These are phyloP conservation scores for Pseudotsuga menziesii DNA, from an alignment of 75 land plant species.

Conservation along the genomic window DNA sequence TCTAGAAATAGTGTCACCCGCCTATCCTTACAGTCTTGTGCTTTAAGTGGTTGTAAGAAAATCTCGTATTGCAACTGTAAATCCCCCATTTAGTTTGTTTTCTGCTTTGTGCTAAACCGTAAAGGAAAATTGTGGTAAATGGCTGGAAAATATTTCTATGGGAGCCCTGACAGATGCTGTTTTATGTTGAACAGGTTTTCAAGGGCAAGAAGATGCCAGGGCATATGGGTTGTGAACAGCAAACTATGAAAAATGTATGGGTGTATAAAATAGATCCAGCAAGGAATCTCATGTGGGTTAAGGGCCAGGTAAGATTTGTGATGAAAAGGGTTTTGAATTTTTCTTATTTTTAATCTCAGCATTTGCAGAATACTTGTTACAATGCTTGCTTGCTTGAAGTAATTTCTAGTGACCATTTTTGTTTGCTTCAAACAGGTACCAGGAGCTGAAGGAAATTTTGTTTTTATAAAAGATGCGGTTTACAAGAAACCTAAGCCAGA, in stretches of 20 bases:
- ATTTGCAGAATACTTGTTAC: conserved; percentile 1
- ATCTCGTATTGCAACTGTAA: no score
- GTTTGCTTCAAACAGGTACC: conserved; percentile 61
- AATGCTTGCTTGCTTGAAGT: conserved; percentile 1
- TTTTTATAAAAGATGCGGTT: conserved; percentile 78
- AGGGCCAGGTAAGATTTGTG: conserved; percentile 71
- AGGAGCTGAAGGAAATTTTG: conserved; percentile 87
- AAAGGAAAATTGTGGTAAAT: neutral
- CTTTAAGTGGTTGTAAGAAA: no score
- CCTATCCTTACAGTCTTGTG: no score
- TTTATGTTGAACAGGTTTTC: conserved; percentile 59
- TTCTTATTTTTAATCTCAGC: neutral
- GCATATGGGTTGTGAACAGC: conserved; percentile 81
- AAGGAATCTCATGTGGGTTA: conserved; percentile 94
- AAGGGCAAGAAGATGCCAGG: conserved; percentile 99
- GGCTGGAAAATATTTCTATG: neutral
- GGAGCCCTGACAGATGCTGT: neutral
- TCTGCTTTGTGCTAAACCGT: no score
- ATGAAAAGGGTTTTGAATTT: neutral
- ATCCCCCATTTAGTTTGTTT: no score
- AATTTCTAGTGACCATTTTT: neutral
- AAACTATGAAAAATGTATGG: conserved; percentile 92
- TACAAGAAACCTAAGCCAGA: conserved; percentile 76
- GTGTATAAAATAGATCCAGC: conserved; percentile 96
- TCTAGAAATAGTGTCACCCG: no score